Conservation (phyloP, 2,329 filamentous ascomycete species). For the Arthrobotrys conoides region DNA sequence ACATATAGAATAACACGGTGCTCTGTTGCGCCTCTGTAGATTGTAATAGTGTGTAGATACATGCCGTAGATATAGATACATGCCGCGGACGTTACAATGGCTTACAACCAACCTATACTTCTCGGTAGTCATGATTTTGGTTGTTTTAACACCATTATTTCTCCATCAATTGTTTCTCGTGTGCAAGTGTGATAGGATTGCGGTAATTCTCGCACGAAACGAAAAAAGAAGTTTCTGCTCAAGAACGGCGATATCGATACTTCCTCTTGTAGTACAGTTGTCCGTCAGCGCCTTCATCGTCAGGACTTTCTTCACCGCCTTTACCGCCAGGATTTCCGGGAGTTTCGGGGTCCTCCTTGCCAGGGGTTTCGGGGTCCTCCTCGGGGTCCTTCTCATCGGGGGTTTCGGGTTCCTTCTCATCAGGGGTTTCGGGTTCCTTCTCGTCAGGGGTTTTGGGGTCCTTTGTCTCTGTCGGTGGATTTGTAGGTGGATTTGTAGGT, state of each 20-base stretch:
- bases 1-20: too few relatives aligned
- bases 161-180: conserved; percentile 12
- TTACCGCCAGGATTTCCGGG: conserved; percentile 6
- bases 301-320: neutral
- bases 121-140: neutral
- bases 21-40: too few relatives aligned
- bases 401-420: neutral
- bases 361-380: too few relatives aligned
- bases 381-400: too few relatives aligned
- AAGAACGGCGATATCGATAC: neutral
- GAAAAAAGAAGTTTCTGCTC: conserved; percentile 5
- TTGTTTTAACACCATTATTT: neutral
- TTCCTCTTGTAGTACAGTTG: conserved; percentile 3
- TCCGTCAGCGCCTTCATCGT: neutral
- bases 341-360: too few relatives aligned
- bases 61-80: too few relatives aligned
- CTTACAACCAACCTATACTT: neutral
- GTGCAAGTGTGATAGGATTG: conserved; percentile 16
- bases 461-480: neutral
- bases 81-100: neutral
- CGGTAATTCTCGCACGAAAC: neutral
- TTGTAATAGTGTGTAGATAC: too few relatives aligned
- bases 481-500: neutral
- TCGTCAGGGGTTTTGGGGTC: neutral
- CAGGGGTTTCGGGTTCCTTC: neutral